These are phyloP conservation scores for Xylariaceae sp. DNA, from an alignment of 2,329 filamentous ascomycete genomes.

Conservation along the genomic window DNA sequence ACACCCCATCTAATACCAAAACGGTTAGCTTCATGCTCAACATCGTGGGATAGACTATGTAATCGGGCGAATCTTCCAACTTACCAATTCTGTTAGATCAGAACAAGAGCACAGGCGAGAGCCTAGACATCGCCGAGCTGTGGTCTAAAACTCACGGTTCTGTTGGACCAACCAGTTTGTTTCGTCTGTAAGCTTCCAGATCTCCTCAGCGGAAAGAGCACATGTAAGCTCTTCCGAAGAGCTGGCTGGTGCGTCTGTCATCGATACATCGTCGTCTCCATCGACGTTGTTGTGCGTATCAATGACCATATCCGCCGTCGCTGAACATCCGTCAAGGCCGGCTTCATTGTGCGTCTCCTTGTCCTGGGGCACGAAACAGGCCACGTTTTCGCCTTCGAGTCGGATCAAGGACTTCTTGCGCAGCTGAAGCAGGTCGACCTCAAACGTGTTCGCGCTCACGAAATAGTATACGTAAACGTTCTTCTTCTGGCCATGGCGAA, in stretches of 20 bases:
- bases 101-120: conserved; percentile 1
- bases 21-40: background rate
- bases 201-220: conserved; percentile 32
- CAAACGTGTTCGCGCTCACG: conserved; percentile 47
- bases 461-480: conserved; percentile 50
- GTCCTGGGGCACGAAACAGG: conserved; percentile 8
- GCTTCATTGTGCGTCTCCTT: background rate
- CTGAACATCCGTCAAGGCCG: too few relatives aligned
- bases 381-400: background rate
- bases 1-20: background rate
- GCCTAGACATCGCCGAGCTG: background rate
- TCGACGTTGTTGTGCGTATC: too few relatives aligned
- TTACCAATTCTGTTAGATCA: background rate
- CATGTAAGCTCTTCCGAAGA: conserved; percentile 25
- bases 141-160: conserved; percentile 21
- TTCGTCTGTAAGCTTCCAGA: conserved; percentile 40
- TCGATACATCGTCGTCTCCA: background rate
- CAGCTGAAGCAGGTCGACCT: conserved; percentile 48
- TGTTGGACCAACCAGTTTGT: conserved; percentile 36
- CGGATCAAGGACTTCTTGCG: conserved; percentile 18
- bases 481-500: conserved; percentile 49
- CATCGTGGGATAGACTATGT: background rate
- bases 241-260: background rate
- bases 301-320: too few relatives aligned
- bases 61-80: background rate